Evolutionary conservation across 805 yeast genomes (phyloP), one percentile per base, ranked within the genome.

Genomic region (Candida schatavii): DNA sequence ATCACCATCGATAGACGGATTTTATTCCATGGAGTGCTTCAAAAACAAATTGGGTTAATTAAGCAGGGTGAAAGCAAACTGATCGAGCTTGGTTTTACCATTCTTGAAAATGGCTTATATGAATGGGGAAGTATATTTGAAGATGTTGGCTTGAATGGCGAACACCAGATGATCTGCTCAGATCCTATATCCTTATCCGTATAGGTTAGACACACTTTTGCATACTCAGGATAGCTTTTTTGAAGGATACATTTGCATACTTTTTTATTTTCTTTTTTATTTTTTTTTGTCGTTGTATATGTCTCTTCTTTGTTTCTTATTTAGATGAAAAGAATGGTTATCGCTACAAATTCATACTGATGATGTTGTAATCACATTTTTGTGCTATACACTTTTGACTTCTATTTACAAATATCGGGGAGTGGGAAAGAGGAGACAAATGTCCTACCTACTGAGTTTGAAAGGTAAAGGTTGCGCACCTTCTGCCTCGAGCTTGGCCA

Each of bases 51-150:
- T 4, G 66, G 73, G 0, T 56, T 62, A 2, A 50, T 83, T 1
- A 52, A 51, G 1, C 72, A 83, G 0, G 75, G 77, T 1, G 72
- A 64, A 20, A 52, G 66, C 0, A 40, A 64, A 3, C 65, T 57
- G 2, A 64, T 79, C 23, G 70, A 69, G 19, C 56, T 85, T 30
- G 79, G 87, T 5, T 75, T 83, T 37, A 73, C 83, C 15, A 76
- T 88, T 3, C 64, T 90, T 29, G 90, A 85, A 41, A 72, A 73
- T 35, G 98, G 97, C 2, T 83, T 78, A 37, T 89, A 83, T 56
- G 93, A 87, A 57, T 83, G 96, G 84, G 88, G 90, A 1, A 44
- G 62, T 6, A 46, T 68, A 1, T 51, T 70, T 34, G 74, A 70
- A 34, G 35, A 31, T 17, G 18, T 31, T 4, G 19, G 11, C 11